Conservation (phyloP, 2,329 filamentous ascomycete genomes). For the Apiospora arundinis region DNA sequence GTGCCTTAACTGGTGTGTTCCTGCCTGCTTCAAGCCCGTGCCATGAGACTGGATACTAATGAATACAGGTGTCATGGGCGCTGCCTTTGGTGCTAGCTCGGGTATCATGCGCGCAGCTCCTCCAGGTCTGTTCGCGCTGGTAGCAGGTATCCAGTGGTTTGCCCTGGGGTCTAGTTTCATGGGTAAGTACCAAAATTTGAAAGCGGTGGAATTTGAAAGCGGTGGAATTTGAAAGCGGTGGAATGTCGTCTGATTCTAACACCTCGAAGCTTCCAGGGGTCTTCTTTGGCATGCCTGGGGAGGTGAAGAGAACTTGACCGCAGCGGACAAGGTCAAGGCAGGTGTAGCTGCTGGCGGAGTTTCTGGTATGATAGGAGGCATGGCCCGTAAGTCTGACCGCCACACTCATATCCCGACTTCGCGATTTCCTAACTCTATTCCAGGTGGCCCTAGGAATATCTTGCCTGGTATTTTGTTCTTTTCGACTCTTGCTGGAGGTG, state of each 20-base stretch:
- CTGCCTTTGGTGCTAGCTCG: constrained; percentile 69
- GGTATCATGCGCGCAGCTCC: constrained; percentile 74
- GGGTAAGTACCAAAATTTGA: constrained; percentile 56
- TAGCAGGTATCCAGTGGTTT: constrained; percentile 82
- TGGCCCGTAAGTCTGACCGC: constrained; percentile 52
- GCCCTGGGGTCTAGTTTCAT: constrained; percentile 78
- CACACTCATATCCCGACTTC: background rate
- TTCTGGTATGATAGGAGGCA: constrained; percentile 66
- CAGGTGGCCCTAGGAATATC: constrained; percentile 60
- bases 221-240: background rate
- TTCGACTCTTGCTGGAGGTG: constrained; percentile 48
- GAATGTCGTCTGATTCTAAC: background rate
- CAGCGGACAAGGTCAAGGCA: constrained; percentile 66
- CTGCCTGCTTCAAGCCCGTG: background rate
- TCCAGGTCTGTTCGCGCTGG: constrained; percentile 73
- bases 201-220: no score
- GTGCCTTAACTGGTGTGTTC: constrained; percentile 35
- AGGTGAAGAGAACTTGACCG: constrained; percentile 58
- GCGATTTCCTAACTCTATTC: constrained; percentile 25
- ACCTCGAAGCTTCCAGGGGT: constrained; percentile 53
- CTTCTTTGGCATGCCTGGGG: constrained; percentile 56
- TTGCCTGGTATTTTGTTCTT: constrained; percentile 58
- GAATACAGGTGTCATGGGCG: constrained; percentile 59
- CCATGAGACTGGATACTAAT: constrained; percentile 2
- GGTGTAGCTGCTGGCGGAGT: constrained; percentile 75